Evolutionary conservation across 768 basidiomycete species (phyloP), one percentile per base, ranked within the genome.

Genomic region (Termitomyces heimii): DNA sequence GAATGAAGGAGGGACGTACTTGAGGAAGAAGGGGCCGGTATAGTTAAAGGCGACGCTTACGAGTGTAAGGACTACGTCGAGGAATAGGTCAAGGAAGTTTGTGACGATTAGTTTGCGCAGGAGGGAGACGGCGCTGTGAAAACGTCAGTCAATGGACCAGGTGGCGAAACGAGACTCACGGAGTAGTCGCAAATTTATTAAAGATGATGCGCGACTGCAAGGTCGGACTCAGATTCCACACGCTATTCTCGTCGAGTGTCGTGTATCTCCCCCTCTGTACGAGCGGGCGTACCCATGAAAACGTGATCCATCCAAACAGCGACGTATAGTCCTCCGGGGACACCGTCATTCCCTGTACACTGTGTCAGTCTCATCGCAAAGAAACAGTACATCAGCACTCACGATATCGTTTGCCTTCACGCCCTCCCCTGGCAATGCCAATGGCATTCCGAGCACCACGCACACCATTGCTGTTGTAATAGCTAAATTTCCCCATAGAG

Each of bases 21-120:
- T 92, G 44, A 97, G 77, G 74, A 95, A 94, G 74, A 85, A 94
- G 7, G 94, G 94, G 0, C 82, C 81, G 0, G 84, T 78, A 70
- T 94, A 96, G 63, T 88, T 88, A 72, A 92, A 87, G 0, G 80
- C 31, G 31, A 94, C 85, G 62, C 85, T 85, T 55, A 86, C 65
- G 57, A 86, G 71, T 0, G 92, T 91, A 42, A 94, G 71, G 2
- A 62, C 14, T 59, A 86, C 84, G 66, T 94, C 92, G 44, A 91
- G 59, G 29, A 76, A 64, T 26, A 82, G 60, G 62, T 82, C 81
- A 7, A 77, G 64, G 0, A 77, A 77, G 55, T 81, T 81, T 8
- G 79, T 75, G 3, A 67, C 68, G 69, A 72, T 77, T 7, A 82
- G 60, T 42, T 73, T 71, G 34, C 73, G 70, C 4, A 81, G 61